Conservation (phyloP, 1,139 yeast species). For the Suhomyces ambrosiae region DNA sequence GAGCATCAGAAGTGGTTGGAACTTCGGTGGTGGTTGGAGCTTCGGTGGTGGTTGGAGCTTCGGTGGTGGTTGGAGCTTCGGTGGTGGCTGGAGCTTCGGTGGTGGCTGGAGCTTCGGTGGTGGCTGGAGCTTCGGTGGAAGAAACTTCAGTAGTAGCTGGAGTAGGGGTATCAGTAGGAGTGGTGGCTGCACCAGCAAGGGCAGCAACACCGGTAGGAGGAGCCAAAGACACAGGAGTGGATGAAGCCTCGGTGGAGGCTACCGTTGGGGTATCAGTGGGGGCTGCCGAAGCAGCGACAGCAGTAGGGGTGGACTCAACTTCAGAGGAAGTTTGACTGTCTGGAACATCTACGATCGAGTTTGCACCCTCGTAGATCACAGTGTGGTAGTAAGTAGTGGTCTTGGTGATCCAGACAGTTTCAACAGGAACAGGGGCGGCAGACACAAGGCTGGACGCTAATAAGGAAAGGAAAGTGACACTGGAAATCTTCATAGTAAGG, state of each 20-base stretch:
- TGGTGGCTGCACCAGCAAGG: slow-evolving; percentile 1
- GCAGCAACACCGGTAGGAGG: slow-evolving; percentile 1
- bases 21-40: slow-evolving; percentile 21
- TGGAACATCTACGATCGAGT: neutral
- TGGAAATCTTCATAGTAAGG: slow-evolving; percentile 18
- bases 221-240: slow-evolving; percentile 5
- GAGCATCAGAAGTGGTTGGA: slow-evolving; percentile 13
- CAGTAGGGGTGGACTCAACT: slow-evolving; percentile 4
- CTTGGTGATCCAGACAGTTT: slow-evolving; percentile 17
- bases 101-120: slow-evolving; percentile 9
- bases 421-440: slow-evolving; percentile 27
- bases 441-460: slow-evolving; percentile 16
- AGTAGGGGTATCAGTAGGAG: slow-evolving; percentile 4
- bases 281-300: slow-evolving; percentile 8
- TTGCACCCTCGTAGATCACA: slow-evolving; percentile 13
- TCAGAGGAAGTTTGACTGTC: slow-evolving; percentile 10
- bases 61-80: slow-evolving; percentile 13
- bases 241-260: slow-evolving; percentile 9
- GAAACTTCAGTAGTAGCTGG: too few species aligned
- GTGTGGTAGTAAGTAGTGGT: slow-evolving; percentile 18
- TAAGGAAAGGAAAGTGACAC: slow-evolving; percentile 16
- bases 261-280: slow-evolving; percentile 4
- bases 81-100: slow-evolving; percentile 10
- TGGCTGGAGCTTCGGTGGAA: slow-evolving; percentile 1
- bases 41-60: slow-evolving; percentile 18